These are phyloP conservation scores for Penicillium taxi DNA, from an alignment of 495 filamentous ascomycete species.

Conservation along the genomic window DNA sequence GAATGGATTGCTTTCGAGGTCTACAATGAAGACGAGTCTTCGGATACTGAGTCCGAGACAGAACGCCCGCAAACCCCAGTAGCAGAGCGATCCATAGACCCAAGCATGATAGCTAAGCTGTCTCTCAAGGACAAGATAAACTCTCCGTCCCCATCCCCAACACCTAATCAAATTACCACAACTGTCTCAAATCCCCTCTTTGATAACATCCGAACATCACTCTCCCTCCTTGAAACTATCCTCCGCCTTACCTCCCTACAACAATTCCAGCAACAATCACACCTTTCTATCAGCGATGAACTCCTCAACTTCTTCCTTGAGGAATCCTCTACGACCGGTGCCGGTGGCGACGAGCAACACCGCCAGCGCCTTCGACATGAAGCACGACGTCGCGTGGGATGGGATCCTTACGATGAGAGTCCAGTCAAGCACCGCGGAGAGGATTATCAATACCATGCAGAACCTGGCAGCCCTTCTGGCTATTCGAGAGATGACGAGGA, in stretches of 20 bases:
- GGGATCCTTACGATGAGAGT: slow-evolving; percentile 76
- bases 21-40: slow-evolving; percentile 55
- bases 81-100: slow-evolving; percentile 26
- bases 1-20: slow-evolving; percentile 97
- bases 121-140: slow-evolving; percentile 23
- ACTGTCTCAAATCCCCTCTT: slow-evolving; percentile 34
- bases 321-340: slow-evolving; percentile 65
- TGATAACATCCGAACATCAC: slow-evolving; percentile 63
- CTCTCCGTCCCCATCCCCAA: slow-evolving; percentile 20
- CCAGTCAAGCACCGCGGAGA: slow-evolving; percentile 57
- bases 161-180: slow-evolving; percentile 22
- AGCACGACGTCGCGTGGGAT: slow-evolving; percentile 72
- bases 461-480: slow-evolving; percentile 18
- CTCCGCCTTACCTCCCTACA: slow-evolving; percentile 90
- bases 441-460: slow-evolving; percentile 47
- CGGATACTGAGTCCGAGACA: slow-evolving; percentile 53
- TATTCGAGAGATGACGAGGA: slow-evolving; percentile 23
- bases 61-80: slow-evolving; percentile 22
- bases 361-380: slow-evolving; percentile 63
- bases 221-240: slow-evolving; percentile 90
- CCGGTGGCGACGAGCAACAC: slow-evolving; percentile 61
- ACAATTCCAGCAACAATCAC: slow-evolving; percentile 90
- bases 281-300: slow-evolving; percentile 91
- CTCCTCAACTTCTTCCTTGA: slow-evolving; percentile 89
- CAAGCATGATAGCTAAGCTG: slow-evolving; percentile 35